Percentiles rank a stretch among this genome's conserved stretches.
phyloP scores from a whole-genome alignment of 768 basidiomycete genomes.

The Rhodotorula diobovata region DNA sequence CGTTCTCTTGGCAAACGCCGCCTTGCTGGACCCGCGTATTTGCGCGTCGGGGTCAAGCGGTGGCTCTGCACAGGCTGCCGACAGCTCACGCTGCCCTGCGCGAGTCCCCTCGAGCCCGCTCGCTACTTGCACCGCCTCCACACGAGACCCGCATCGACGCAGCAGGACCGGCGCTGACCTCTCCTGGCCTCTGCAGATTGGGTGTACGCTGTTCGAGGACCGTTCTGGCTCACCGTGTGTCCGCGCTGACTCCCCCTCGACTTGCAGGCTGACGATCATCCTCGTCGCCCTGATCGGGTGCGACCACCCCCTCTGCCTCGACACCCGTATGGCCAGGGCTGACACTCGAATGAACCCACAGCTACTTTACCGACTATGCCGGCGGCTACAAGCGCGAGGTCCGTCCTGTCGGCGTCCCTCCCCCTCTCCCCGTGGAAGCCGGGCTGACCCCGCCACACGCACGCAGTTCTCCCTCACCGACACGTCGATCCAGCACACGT shows the following conservation, averaged over 20 bases:
- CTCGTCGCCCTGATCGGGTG: slow-evolving; percentile 23
- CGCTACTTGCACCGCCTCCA: too few relatives aligned
- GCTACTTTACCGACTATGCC: slow-evolving; percentile 7
- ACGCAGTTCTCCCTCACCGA: slow-evolving; percentile 69
- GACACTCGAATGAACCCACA: too few relatives aligned
- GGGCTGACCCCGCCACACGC: not conserved
- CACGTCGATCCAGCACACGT: slow-evolving; percentile 53
- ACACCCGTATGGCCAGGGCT: too few relatives aligned
- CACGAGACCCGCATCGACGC: too few relatives aligned
- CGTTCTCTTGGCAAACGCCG: not conserved
- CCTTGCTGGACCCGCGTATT: too few relatives aligned
- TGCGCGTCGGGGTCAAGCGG: too few relatives aligned
- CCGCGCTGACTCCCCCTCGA: too few relatives aligned
- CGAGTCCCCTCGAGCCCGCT: too few relatives aligned
- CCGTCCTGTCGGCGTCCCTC: slow-evolving; percentile 74
- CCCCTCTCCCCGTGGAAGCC: slow-evolving; percentile 37
- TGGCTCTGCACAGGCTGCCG: too few relatives aligned
- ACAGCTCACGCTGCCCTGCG: too few relatives aligned
- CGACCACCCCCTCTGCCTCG: too few relatives aligned
- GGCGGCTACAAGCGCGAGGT: slow-evolving; percentile 60
- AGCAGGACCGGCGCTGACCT: not conserved
- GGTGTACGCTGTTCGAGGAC: not conserved
- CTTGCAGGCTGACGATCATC: slow-evolving; percentile 25
- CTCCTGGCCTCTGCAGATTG: not conserved
- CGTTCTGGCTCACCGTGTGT: too few relatives aligned